Base-by-base conservation (phyloP, 2,329 filamentous ascomycete species). In the Cordyceps farinosa region DNA sequence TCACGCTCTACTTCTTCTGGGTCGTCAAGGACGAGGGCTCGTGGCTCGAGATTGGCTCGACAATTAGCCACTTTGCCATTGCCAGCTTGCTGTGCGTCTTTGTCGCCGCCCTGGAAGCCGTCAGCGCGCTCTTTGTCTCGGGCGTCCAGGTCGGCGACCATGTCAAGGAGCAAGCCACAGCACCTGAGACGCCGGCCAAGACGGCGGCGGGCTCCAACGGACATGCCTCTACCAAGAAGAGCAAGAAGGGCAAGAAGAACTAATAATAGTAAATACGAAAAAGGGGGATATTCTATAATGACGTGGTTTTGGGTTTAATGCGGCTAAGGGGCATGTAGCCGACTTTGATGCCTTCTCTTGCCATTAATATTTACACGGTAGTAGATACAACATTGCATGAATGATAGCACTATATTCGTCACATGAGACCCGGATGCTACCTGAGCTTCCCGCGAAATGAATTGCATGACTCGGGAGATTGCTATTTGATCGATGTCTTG, bases 1-100 rank as follows among this genome's bases (percentile, higher is more conserved):
- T 98, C 73, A 98, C 95, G 3, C 82, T 99, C 59, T 91, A 95
- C 70, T 99, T 99, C 80, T 99, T 99, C 78, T 99, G 91, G 87
- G 91, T 97, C 70, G 95, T 99, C 52, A 90, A 90, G 71, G 95
- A 99, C 69, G 95, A 99, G 74, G 95, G 95, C 0, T 95, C 90
- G 29, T 99, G 95, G 95, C 78, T 99, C 65, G 95, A 99, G 73
- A 99, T 99, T 73, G 95, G 95, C 38, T 96, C 92, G 34, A 97
- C 92, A 3, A 99, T 99, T 68, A 96, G 87, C 71, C 93, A 98
- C 74, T 99, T 98, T 76, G 87, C 88, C 65, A 98, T 99, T 77
- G 94, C 92, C 22, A 97, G 92, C 75, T 75, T 91, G 69, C 73
- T 98, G 51, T 95, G 92, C 69, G 88, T 96, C 9, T 99, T 99